Evolutionary conservation across 2,329 filamentous ascomycete genomes (phyloP).

Genomic region (Aureobasidium melanogenum): DNA sequence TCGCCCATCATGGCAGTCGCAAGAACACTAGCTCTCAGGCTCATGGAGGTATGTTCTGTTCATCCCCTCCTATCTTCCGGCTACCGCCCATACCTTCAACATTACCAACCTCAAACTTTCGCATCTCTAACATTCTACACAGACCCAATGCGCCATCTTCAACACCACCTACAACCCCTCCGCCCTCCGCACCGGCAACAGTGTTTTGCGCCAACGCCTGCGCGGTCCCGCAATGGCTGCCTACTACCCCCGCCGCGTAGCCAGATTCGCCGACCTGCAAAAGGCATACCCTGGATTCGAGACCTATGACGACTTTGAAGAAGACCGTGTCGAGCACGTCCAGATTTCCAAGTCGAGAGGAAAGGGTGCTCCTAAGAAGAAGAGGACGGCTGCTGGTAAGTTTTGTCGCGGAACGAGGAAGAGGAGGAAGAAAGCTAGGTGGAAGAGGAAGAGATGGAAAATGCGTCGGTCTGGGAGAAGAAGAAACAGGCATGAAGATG

Average conservation of each 20-base stretch:
- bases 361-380: constrained; percentile 87
- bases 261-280: constrained; percentile 65
- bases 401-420: neutral
- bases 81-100: neutral
- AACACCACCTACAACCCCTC: constrained; percentile 84
- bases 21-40: constrained; percentile 49
- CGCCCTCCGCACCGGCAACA: constrained; percentile 74
- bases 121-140: neutral
- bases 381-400: constrained; percentile 49
- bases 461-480: neutral
- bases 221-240: constrained; percentile 72
- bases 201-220: constrained; percentile 80
- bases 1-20: constrained; percentile 40
- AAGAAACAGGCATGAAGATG: neutral
- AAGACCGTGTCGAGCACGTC: constrained; percentile 69
- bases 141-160: constrained; percentile 91
- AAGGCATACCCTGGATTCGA: constrained; percentile 59
- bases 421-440: neutral
- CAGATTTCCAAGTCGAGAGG: constrained; percentile 58
- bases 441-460: neutral
- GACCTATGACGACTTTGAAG: constrained; percentile 66
- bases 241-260: constrained; percentile 77
- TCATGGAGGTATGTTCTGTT: constrained; percentile 61
- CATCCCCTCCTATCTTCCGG: neutral
- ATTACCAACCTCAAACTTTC: neutral